Evolutionary conservation across 768 basidiomycete genomes (phyloP), one percentile per base, ranked within the genome.

Genomic region (Amanita muscaria): DNA sequence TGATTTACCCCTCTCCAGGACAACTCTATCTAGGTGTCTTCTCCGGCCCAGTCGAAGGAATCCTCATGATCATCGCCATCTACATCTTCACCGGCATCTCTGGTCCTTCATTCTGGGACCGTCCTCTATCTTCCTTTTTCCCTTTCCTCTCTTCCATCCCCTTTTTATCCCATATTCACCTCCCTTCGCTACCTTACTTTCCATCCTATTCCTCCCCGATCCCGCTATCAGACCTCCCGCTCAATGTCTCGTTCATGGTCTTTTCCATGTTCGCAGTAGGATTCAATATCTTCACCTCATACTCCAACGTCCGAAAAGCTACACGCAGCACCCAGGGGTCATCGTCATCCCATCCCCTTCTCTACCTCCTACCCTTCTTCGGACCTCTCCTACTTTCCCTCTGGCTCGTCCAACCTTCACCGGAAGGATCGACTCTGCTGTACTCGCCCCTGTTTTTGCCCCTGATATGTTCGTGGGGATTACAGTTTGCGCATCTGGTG

Each of bases 31-130:
- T 99, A 14, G 91, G 88, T 7, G 77, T 83, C 25, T 94, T 94
- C 63, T 94, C 90, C 12, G 94, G 96, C 1, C 94, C 96, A 0
- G 88, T 97, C 2, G 96, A 98, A 61, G 96, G 96, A 5, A 94
- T 98, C 52, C 66, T 99, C 27, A 74, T 97, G 62, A 83, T 98
- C 44, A 69, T 83, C 21, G 59, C 53, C 7, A 80, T 97, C 44
- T 97, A 83, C 65, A 51, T 80, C 23, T 66, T 94, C 42, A 83
- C 85, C 10, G 93, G 90, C 0, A 60, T 86, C 41, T 81, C 71
- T 54, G 88, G 88, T 1, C 77, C 90, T 2, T 56, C 72, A 2
- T 81, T 92, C 59, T 92, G 89, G 90, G 86, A 91, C 55, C 73
- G 73, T 11, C 73, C 72, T 11, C 60, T 88, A 49, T 68, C 84